These are phyloP conservation scores for Pyricularia pennisetigena DNA, from an alignment of 2,329 filamentous ascomycete species.

Conservation along the genomic window DNA sequence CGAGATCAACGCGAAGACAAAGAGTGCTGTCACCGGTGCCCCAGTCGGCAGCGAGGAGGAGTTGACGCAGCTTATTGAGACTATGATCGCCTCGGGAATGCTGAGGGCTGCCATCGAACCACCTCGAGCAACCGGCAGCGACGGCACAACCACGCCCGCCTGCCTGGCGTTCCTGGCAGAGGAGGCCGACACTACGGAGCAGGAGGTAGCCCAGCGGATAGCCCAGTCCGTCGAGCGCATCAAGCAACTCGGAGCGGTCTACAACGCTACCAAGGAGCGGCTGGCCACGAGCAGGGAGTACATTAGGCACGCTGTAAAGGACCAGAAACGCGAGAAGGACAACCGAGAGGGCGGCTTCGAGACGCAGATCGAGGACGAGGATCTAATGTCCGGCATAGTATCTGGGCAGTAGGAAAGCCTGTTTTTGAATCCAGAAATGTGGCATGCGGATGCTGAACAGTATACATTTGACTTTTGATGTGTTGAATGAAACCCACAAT, in stretches of 20 bases:
- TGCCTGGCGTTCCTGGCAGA: constrained; percentile 42
- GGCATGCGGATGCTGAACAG: background rate
- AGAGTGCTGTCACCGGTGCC: constrained; percentile 42
- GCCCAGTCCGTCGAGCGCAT: constrained; percentile 29
- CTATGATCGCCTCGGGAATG: constrained; percentile 46
- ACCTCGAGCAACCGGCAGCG: constrained; percentile 16
- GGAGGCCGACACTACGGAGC: constrained; percentile 35
- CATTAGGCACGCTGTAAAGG: constrained; percentile 33
- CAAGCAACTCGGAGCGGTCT: constrained; percentile 32
- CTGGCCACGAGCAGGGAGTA: constrained; percentile 48
- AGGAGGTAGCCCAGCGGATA: constrained; percentile 38
- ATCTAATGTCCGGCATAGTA: constrained; percentile 42
- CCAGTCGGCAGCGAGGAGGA: constrained; percentile 30
- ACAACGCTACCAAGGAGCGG: constrained; percentile 42
- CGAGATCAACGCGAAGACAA: constrained; percentile 40
- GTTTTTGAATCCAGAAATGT: background rate
- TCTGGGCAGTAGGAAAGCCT: background rate
- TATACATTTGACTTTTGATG: background rate
- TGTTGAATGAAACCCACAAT: background rate
- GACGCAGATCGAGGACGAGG: constrained; percentile 42
- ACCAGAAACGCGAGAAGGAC: constrained; percentile 39
- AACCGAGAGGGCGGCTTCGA: constrained; percentile 25
- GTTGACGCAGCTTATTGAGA: constrained; percentile 34
- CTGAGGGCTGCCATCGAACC: constrained; percentile 41
- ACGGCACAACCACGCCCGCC: constrained; percentile 18